Evolutionary conservation across 2,329 filamentous ascomycete genomes (phyloP).

Genomic region (Cylindrodendrum hubeiense): DNA sequence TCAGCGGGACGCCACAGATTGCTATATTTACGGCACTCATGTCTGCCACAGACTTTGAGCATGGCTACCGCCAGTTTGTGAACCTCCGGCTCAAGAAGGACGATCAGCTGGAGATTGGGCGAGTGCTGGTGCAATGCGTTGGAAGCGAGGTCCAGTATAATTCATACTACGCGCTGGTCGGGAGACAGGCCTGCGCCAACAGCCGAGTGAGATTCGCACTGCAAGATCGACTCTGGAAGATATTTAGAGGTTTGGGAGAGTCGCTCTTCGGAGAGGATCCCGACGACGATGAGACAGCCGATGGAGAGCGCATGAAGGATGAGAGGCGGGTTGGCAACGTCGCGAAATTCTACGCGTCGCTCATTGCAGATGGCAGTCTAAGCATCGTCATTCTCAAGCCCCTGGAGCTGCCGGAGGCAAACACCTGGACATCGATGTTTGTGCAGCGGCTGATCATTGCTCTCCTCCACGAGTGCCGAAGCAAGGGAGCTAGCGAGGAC

Average conservation of each 20-base stretch:
- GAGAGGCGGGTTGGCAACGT: constrained; percentile 64
- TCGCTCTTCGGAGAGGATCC: constrained; percentile 74
- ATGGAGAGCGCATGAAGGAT: constrained; percentile 60
- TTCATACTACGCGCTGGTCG: constrained; percentile 91
- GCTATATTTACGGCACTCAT: constrained; percentile 96
- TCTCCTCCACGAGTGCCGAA: constrained; percentile 74
- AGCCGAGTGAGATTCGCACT: constrained; percentile 85
- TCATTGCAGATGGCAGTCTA: constrained; percentile 61
- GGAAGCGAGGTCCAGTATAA: constrained; percentile 89
- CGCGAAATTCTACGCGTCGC: constrained; percentile 65
- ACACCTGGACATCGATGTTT: constrained; percentile 81
- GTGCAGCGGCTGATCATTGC: constrained; percentile 85
- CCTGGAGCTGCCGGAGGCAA: constrained; percentile 83
- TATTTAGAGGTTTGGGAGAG: constrained; percentile 90
- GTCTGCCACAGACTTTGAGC: constrained; percentile 84
- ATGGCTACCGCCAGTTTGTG: constrained; percentile 82
- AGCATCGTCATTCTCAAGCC: constrained; percentile 69
- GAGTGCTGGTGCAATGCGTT: constrained; percentile 88
- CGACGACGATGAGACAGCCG: constrained; percentile 68
- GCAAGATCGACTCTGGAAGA: constrained; percentile 86
- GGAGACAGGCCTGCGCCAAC: constrained; percentile 79
- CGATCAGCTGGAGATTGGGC: constrained; percentile 87
- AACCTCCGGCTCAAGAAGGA: constrained; percentile 89
- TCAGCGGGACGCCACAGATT: constrained; percentile 87
- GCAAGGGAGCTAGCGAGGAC: constrained; percentile 63